phyloP scores from a whole-genome alignment of 1,284 basidiomycete genomes.

The Tilletia horrida region DNA sequence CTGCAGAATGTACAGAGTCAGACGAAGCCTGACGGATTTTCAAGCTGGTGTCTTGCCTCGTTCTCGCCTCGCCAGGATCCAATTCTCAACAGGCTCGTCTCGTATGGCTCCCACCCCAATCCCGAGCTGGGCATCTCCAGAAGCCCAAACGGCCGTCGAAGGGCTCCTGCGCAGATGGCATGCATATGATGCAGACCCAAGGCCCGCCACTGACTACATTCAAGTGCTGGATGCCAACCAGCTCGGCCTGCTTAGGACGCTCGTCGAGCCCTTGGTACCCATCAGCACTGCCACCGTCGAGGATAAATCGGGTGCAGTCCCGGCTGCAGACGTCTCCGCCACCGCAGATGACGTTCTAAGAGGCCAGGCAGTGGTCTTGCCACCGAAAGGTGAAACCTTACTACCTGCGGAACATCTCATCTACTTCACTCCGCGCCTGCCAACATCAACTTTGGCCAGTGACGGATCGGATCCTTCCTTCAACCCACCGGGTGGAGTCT shows the following conservation, averaged over 20 bases:
- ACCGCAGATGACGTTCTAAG: neutral
- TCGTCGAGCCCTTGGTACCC: constrained; percentile 15
- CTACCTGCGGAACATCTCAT: constrained; percentile 18
- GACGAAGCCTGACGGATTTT: no score
- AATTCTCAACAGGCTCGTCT: neutral
- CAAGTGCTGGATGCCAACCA: constrained; percentile 11
- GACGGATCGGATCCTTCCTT: constrained; percentile 26
- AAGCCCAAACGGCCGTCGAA: neutral
- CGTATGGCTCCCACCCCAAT: neutral
- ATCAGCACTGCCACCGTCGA: neutral
- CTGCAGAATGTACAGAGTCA: no score
- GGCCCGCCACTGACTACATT: neutral
- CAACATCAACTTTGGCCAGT: neutral
- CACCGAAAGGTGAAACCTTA: neutral
- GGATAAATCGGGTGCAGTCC: no score
- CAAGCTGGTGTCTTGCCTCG: no score
- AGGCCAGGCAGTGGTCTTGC: neutral
- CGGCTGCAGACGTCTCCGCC: neutral
- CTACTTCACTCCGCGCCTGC: constrained; percentile 23
- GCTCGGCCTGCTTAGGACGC: neutral
- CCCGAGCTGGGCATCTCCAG: constrained; percentile 1
- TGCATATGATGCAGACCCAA: neutral
- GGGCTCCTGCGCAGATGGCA: constrained; percentile 3
- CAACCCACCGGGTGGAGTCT: constrained; percentile 23
- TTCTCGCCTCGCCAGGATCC: neutral